Evolutionary conservation across 768 basidiomycete genomes (phyloP).

Genomic region (Phaeotremella fagi): DNA sequence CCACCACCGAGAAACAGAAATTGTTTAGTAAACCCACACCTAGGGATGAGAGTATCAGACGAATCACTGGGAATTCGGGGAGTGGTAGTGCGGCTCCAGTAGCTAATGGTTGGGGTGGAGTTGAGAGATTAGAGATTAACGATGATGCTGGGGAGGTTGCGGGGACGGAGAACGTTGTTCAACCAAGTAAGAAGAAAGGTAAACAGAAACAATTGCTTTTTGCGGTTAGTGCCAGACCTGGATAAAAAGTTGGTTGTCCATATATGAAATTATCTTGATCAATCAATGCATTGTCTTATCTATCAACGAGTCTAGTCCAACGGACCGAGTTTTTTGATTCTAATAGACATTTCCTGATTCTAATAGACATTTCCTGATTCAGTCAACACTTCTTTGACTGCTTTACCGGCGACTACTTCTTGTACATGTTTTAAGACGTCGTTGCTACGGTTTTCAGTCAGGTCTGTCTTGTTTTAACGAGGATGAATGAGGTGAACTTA

Average conservation of each 20-base stretch:
- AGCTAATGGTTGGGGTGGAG: constrained; percentile 21
- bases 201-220: constrained; percentile 45
- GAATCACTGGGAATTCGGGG: constrained; percentile 27
- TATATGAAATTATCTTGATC: too few relatives aligned
- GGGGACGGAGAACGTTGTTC: constrained; percentile 6
- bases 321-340: too few relatives aligned
- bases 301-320: too few relatives aligned
- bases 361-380: too few relatives aligned
- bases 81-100: constrained; percentile 5
- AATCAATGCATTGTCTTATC: too few relatives aligned
- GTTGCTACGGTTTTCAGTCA: constrained; percentile 28
- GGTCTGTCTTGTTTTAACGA: not conserved
- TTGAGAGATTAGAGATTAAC: constrained; percentile 10
- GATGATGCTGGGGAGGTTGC: not conserved
- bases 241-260: not conserved
- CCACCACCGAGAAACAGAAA: constrained; percentile 27
- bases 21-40: constrained; percentile 35
- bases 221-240: constrained; percentile 37
- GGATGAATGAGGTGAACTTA: constrained; percentile 6
- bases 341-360: too few relatives aligned
- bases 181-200: constrained; percentile 45
- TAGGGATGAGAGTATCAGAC: constrained; percentile 37
- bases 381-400: constrained; percentile 55
- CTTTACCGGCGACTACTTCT: constrained; percentile 68
- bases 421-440: constrained; percentile 54